These are phyloP conservation scores for Spathaspora sp. DNA, from an alignment of 1,139 yeast genomes.

Conservation along the genomic window DNA sequence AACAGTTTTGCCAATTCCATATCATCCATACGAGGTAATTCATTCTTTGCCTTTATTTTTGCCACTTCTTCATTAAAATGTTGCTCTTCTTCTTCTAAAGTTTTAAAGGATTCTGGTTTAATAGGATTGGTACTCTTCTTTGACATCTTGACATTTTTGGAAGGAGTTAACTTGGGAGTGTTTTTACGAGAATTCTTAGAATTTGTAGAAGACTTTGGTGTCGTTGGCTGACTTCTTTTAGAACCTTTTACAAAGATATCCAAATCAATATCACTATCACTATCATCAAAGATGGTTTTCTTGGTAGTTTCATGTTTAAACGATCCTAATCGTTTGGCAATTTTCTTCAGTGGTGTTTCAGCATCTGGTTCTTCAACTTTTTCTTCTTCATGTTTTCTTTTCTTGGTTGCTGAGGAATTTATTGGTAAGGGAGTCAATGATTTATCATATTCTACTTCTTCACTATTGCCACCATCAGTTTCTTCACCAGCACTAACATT, in stretches of 20 bases:
- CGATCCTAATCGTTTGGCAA: conserved; percentile 1
- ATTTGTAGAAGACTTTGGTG: conserved; percentile 8
- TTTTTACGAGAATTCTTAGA: not conserved
- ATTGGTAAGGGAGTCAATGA: not conserved
- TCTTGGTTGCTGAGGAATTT: conserved; percentile 11
- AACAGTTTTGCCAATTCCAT: conserved; percentile 24
- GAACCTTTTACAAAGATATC: conserved; percentile 2
- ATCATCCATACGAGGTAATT: conserved; percentile 4
- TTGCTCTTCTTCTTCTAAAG: conserved; percentile 24
- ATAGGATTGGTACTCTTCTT: conserved; percentile 8
- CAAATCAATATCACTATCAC: conserved; percentile 7
- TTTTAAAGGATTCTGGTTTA: conserved; percentile 11
- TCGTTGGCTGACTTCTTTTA: conserved; percentile 1
- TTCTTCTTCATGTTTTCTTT: conserved; percentile 28
- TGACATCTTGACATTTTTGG: conserved; percentile 8
- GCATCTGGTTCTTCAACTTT: conserved; percentile 7
- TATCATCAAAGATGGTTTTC: conserved; percentile 8
- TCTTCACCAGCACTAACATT: not conserved
- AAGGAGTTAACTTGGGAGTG: conserved; percentile 3
- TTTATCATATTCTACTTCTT: not conserved
- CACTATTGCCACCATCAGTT: not conserved
- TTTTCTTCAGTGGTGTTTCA: conserved; percentile 1
- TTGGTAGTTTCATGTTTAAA: conserved; percentile 1
- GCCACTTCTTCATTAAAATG: conserved; percentile 23
- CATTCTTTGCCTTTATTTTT: conserved; percentile 15